These are phyloP conservation scores for Diplodia sapinea DNA, from an alignment of 2,329 filamentous ascomycete genomes.

Conservation along the genomic window DNA sequence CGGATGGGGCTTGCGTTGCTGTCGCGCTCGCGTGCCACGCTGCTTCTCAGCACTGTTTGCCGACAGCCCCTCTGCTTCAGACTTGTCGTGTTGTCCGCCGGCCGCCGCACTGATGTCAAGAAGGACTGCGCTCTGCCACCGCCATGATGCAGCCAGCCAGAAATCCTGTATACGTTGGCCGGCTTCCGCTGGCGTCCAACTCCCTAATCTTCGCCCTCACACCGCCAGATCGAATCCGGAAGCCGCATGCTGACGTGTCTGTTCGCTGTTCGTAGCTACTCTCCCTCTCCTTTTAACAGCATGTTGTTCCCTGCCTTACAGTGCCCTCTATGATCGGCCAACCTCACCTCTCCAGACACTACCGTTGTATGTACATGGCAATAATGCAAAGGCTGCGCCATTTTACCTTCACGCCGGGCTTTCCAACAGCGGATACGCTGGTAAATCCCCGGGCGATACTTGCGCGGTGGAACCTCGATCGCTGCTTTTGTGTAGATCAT, in stretches of 20 bases:
- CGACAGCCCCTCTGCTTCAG: not conserved
- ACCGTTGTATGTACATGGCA: not conserved
- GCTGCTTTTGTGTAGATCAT: not conserved
- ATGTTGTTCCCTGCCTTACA: not conserved
- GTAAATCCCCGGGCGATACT: not conserved
- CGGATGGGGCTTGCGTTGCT: not conserved
- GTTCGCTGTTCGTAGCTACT: not conserved
- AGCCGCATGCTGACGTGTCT: slow-evolving; percentile 6
- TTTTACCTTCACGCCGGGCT: not conserved
- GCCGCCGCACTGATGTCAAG: slow-evolving; percentile 13
- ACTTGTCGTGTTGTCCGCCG: not conserved
- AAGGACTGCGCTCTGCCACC: not conserved
- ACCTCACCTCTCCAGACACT: not conserved
- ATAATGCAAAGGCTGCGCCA: not conserved
- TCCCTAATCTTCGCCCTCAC: not conserved
- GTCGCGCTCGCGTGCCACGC: not conserved
- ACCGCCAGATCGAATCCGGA: not conserved
- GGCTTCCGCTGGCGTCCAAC: not conserved
- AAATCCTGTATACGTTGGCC: not conserved
- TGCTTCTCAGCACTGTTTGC: not conserved
- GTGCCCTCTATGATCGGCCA: not conserved
- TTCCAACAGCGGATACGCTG: not conserved
- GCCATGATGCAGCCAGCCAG: not conserved
- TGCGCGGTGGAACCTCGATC: not conserved
- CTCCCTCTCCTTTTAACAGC: not conserved